Conservation (phyloP, 768 basidiomycete species). For the Boletales sp. region DNA sequence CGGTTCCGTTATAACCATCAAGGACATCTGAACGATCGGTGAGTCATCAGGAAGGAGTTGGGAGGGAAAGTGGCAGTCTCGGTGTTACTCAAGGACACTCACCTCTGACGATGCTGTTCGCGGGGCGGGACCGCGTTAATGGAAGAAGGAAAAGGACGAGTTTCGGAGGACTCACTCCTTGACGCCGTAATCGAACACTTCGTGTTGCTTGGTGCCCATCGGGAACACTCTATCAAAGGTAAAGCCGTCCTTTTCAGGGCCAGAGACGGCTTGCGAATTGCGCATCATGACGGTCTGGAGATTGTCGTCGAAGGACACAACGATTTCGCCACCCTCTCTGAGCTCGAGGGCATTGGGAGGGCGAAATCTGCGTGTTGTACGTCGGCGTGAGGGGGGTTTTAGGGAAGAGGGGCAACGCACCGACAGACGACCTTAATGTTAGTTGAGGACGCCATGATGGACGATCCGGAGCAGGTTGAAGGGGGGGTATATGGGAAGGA, state of each 20-base stretch:
- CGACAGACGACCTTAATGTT: constrained; percentile 99
- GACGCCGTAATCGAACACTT: constrained; percentile 98
- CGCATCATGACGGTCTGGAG: constrained; percentile 80
- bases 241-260: constrained; percentile 96
- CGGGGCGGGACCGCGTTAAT: constrained; percentile 14
- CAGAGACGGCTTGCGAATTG: constrained; percentile 62
- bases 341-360: constrained; percentile 90
- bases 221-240: constrained; percentile 97
- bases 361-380: constrained; percentile 65
- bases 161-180: constrained; percentile 68
- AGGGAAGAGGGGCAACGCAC: constrained; percentile 45
- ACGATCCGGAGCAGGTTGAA: constrained; percentile 22
- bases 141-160: constrained; percentile 5
- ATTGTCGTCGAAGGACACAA: constrained; percentile 86
- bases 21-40: constrained; percentile 72
- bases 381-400: constrained; percentile 8
- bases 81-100: constrained; percentile 12
- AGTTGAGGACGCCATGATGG: constrained; percentile 67
- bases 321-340: constrained; percentile 83
- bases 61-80: constrained; percentile 4
- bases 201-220: constrained; percentile 83
- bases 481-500: constrained; percentile 17
- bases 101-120: constrained; percentile 85
- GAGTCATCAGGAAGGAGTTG: constrained; percentile 9
- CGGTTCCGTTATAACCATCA: constrained; percentile 97